Evolutionary conservation across 2,329 filamentous ascomycete genomes (phyloP).

Genomic region (Talaromyces albobiverticillius): DNA sequence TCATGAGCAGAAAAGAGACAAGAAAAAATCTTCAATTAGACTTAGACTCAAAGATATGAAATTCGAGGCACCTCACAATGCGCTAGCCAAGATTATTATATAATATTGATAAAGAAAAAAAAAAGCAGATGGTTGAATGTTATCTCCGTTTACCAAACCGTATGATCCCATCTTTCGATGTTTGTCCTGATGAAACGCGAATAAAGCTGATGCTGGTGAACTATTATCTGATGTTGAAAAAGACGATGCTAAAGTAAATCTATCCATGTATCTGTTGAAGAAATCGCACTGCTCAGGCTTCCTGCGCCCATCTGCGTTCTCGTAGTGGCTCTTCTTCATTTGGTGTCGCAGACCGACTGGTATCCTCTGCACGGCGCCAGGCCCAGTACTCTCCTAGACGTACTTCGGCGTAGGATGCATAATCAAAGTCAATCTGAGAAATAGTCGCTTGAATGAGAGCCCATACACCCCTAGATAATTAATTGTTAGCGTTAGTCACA

Average conservation of each 20-base stretch:
- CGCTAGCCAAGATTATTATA: conserved; percentile 1
- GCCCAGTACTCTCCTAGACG: conserved; percentile 89
- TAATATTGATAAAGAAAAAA: background rate
- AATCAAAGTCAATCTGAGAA: conserved; percentile 95
- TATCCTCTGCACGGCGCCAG: conserved; percentile 74
- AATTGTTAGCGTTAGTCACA: background rate
- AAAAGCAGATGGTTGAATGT: background rate
- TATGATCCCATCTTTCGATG: background rate
- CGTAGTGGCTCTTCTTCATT: conserved; percentile 66
- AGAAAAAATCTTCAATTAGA: background rate
- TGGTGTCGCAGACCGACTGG: conserved; percentile 51
- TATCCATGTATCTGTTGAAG: background rate
- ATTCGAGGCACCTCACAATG: background rate
- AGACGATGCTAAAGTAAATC: background rate
- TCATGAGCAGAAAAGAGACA: background rate
- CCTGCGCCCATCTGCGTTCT: conserved; percentile 75
- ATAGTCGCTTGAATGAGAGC: conserved; percentile 91
- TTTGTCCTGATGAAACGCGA: background rate
- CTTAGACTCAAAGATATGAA: background rate
- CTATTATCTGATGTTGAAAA: background rate
- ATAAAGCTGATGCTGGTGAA: background rate
- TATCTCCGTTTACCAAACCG: background rate
- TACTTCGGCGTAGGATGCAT: conserved; percentile 83
- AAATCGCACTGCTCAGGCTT: conserved; percentile 3
- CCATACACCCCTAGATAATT: conserved; percentile 82